phyloP scores from a whole-genome alignment of 805 yeast genomes.

The Metschnikowia noctiluminum region DNA sequence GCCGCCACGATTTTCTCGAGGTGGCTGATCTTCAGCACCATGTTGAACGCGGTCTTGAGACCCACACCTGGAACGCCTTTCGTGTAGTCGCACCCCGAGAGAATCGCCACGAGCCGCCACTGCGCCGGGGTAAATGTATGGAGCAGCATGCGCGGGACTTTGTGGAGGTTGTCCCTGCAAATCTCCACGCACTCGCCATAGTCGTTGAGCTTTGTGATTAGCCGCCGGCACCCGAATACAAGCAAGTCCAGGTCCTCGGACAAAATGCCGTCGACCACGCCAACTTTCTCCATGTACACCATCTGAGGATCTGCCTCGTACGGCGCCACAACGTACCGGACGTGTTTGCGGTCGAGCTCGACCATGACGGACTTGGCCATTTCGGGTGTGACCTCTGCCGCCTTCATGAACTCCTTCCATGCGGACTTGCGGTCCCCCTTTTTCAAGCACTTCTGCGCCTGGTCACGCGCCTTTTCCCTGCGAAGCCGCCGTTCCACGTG shows the following conservation, averaged over 20 bases:
- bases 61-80: slow-evolving; percentile 84
- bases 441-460: slow-evolving; percentile 50
- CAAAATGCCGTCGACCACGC: slow-evolving; percentile 77
- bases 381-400: slow-evolving; percentile 82
- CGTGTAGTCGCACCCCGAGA: slow-evolving; percentile 97
- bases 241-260: slow-evolving; percentile 94
- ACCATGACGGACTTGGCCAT: slow-evolving; percentile 88
- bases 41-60: slow-evolving; percentile 63
- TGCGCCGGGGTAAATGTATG: slow-evolving; percentile 52
- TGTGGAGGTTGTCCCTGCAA: slow-evolving; percentile 49
- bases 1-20: slow-evolving; percentile 56
- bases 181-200: slow-evolving; percentile 73
- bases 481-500: slow-evolving; percentile 58
- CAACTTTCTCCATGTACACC: slow-evolving; percentile 78
- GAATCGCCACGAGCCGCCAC: slow-evolving; percentile 70
- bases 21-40: slow-evolving; percentile 49
- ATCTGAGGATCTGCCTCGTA: slow-evolving; percentile 98
- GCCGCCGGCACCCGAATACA: slow-evolving; percentile 74
- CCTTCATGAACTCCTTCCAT: slow-evolving; percentile 64
- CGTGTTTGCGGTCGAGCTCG: slow-evolving; percentile 52
- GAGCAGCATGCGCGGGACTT: slow-evolving; percentile 49
- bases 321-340: slow-evolving; percentile 88
- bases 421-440: slow-evolving; percentile 62
- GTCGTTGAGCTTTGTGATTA: slow-evolving; percentile 81
- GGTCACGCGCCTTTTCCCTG: slow-evolving; percentile 54